phyloP scores from a whole-genome alignment of 352 stramenopile genomes.

The Pythium sp. region DNA sequence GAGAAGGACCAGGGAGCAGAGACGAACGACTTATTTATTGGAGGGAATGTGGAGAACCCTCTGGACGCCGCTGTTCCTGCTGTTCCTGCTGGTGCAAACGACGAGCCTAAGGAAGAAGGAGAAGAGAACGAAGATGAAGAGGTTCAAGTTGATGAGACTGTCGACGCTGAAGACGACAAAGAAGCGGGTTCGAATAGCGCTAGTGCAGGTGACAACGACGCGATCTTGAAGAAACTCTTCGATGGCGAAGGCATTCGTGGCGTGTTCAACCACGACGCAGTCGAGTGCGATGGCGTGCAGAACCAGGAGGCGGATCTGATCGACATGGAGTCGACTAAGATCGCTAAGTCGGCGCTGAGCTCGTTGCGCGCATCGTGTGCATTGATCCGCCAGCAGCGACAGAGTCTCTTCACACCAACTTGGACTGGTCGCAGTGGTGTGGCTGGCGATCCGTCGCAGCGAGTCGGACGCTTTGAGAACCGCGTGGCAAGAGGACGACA shows the following conservation, averaged over 20 bases:
- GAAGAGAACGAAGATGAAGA: slow-evolving; percentile 28
- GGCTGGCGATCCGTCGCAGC: slow-evolving; percentile 63
- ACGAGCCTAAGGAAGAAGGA: not conserved
- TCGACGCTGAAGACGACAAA: not conserved
- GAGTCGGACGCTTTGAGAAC: slow-evolving; percentile 41
- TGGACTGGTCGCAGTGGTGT: slow-evolving; percentile 74
- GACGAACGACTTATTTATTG: slow-evolving; percentile 91
- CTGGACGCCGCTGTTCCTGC: not conserved
- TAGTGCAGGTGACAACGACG: slow-evolving; percentile 66
- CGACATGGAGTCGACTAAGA: slow-evolving; percentile 90
- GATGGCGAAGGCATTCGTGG: slow-evolving; percentile 88
- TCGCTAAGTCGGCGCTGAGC: slow-evolving; percentile 83
- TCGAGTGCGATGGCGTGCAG: slow-evolving; percentile 85
- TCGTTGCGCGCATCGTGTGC: slow-evolving; percentile 79
- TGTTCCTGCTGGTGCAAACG: not conserved
- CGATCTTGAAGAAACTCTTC: slow-evolving; percentile 90
- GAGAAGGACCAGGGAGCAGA: slow-evolving; percentile 75
- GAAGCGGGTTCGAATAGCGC: slow-evolving; percentile 3
- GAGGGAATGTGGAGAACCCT: slow-evolving; percentile 75
- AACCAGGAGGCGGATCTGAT: slow-evolving; percentile 90
- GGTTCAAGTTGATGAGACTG: not conserved
- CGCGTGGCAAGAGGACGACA: slow-evolving; percentile 29
- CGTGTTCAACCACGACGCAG: slow-evolving; percentile 95
- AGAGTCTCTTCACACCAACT: slow-evolving; percentile 64
- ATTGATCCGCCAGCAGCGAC: slow-evolving; percentile 62